Percentiles rank a stretch among this genome's conserved stretches.
These are phyloP conservation scores for Bjerkandera adusta DNA, from an alignment of 1,284 basidiomycete genomes.

Conservation along the genomic window DNA sequence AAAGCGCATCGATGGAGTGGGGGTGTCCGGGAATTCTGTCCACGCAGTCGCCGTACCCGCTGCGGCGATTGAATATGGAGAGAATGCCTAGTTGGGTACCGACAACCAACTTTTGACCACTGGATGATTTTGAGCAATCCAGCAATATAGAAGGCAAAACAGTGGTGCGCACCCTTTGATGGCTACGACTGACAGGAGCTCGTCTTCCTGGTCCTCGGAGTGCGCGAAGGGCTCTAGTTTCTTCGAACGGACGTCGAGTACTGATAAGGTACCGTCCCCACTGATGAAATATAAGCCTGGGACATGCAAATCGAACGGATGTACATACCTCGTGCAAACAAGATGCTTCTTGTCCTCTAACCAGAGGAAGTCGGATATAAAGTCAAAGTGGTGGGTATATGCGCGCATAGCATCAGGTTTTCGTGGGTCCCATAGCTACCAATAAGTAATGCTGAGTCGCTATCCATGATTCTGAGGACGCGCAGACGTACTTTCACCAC, in stretches of 20 bases:
- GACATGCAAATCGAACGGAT: background rate
- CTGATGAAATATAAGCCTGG: conserved; percentile 38
- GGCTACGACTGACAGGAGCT: conserved; percentile 80
- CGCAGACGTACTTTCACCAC: conserved; percentile 77
- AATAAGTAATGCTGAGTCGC: no score
- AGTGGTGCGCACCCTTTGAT: conserved; percentile 66
- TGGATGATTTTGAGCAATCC: conserved; percentile 26
- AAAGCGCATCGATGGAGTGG: conserved; percentile 83
- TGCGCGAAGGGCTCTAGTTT: conserved; percentile 73
- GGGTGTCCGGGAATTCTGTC: conserved; percentile 93
- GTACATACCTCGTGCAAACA: conserved; percentile 76
- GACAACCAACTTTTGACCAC: conserved; percentile 79
- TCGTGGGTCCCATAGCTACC: conserved; percentile 87
- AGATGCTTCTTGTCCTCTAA: conserved; percentile 83
- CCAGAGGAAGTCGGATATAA: conserved; percentile 93
- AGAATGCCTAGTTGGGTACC: conserved; percentile 92
- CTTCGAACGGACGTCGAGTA: conserved; percentile 84
- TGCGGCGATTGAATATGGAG: conserved; percentile 84
- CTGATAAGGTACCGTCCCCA: conserved; percentile 89
- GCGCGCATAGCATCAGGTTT: conserved; percentile 59
- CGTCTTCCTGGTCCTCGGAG: conserved; percentile 96
- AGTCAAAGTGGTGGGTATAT: conserved; percentile 92
- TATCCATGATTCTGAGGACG: no score
- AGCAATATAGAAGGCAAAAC: background rate
- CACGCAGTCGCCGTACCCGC: conserved; percentile 91